A percentile compares a stretch with the other conserved stretches of the same genome.
Conservation (phyloP, 495 filamentous ascomycete genomes). For the Aspergillus nidulans region DNA sequence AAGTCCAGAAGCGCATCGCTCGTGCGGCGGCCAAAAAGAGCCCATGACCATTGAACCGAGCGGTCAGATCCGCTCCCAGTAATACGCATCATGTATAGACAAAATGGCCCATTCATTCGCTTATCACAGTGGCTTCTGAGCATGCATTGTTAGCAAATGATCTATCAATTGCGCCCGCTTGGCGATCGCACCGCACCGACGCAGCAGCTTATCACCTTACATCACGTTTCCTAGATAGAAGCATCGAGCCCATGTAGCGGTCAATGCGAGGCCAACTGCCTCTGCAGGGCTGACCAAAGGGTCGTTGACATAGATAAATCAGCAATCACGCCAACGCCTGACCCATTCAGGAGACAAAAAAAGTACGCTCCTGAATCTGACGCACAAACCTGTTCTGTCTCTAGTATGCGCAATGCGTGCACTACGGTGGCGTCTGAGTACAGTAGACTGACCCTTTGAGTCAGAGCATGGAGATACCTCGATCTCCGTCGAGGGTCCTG, state of each 20-base stretch:
- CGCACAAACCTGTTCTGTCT: background rate
- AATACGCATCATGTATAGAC: background rate
- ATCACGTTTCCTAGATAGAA: too few species aligned
- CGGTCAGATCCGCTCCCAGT: background rate
- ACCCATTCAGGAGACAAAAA: background rate
- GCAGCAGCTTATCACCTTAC: background rate
- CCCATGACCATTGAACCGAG: background rate
- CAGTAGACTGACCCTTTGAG: background rate
- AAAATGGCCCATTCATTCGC: background rate
- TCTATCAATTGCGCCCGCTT: background rate
- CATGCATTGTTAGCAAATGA: background rate
- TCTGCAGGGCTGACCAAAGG: too few species aligned
- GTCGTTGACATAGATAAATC: too few species aligned
- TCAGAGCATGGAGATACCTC: background rate
- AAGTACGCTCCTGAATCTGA: background rate
- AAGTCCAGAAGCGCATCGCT: constrained; percentile 37
- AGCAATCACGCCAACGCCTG: background rate
- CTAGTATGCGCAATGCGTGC: background rate
- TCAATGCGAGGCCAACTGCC: background rate
- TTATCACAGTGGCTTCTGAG: background rate
- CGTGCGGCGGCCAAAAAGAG: constrained; percentile 29
- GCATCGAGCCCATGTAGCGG: background rate
- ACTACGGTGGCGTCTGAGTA: background rate
- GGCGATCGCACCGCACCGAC: background rate
- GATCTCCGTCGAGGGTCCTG: background rate